Evolutionary conservation across 495 filamentous ascomycete species (phyloP), one percentile per base, ranked within the genome.

Genomic region (Saxophila tyrrhenica): DNA sequence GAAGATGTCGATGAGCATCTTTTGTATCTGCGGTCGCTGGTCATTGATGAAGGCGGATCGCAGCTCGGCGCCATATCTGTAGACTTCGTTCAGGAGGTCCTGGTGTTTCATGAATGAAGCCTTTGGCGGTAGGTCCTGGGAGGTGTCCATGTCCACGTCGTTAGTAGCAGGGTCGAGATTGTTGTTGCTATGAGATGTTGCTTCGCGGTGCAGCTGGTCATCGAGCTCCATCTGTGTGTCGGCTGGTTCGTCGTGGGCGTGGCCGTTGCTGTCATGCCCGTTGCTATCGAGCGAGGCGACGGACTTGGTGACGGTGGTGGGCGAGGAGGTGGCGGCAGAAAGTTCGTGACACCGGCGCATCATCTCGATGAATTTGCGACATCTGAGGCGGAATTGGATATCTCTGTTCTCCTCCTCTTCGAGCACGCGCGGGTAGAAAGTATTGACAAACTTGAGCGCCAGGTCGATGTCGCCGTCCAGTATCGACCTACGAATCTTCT

Each of bases 281-380:
- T 54, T 65, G 62, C 29, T 67, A 64, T 61, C 52, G 2, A 55
- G 47, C 17, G 57, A 52, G 42, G 45, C 38, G 7, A 54, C 16
- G 25, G 48, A 48, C 9, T 23, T 55, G 13, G 25, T 21, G 3
- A 43, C 22, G 54, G 46, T 49, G 47, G 54, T 64, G 69, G 63
- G 53, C 62, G 69, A 60, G 16, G 69, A 62, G 23, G 56, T 59
- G 61, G 64, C 46, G 56, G 65, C 43, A 56, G 78, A 73, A 10
- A 85, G 70, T 57, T 95, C 88, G 15, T 81, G 83, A 54, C 79
- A 84, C 53, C 77, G 80, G 22, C 89, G 83, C 59, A 95, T 91
- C 87, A 98, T 94, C 69, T 98, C 92, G 47, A 97, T 80, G 63
- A 96, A 94, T 68, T 91, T 95, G 58, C 88, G 79, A 64, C 92